Percentiles rank a stretch among this genome's conserved stretches.
Evolutionary conservation across 2,329 filamentous ascomycete genomes (phyloP).

Genomic region (Microdochium paspali): DNA sequence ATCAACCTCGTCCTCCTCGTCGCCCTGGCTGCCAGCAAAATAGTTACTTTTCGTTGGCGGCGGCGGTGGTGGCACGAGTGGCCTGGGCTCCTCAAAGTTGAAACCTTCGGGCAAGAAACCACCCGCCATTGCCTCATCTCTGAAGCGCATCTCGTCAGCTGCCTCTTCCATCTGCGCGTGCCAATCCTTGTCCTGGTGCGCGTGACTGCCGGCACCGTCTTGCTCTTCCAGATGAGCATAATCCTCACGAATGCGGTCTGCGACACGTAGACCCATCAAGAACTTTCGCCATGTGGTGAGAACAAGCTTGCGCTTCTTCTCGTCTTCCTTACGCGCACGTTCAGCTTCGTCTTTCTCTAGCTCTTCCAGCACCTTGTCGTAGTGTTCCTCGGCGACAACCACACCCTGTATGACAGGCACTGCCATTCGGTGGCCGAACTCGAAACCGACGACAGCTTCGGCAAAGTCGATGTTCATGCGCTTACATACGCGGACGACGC

Average conservation of each 20-base stretch:
- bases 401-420: slow-evolving; percentile 88
- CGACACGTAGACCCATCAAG: slow-evolving; percentile 73
- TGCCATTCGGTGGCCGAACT: slow-evolving; percentile 90
- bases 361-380: slow-evolving; percentile 64
- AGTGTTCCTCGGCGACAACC: slow-evolving; percentile 75
- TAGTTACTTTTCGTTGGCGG: slow-evolving; percentile 25
- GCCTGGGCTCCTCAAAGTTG: slow-evolving; percentile 34
- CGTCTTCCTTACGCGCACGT: slow-evolving; percentile 67
- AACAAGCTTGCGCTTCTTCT: slow-evolving; percentile 67
- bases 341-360: slow-evolving; percentile 72
- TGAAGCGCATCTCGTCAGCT: slow-evolving; percentile 12
- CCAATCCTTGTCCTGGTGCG: slow-evolving; percentile 29
- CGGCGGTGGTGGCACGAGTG: slow-evolving; percentile 7
- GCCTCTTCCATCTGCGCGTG: slow-evolving; percentile 12
- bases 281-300: slow-evolving; percentile 79
- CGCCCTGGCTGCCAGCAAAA: slow-evolving; percentile 36
- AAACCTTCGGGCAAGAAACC: slow-evolving; percentile 52
- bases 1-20: slow-evolving; percentile 30
- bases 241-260: slow-evolving; percentile 65
- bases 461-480: slow-evolving; percentile 80
- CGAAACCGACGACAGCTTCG: slow-evolving; percentile 91
- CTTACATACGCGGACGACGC: slow-evolving; percentile 72
- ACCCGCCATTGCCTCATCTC: slow-evolving; percentile 45
- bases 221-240: slow-evolving; percentile 58
- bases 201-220: slow-evolving; percentile 25